phyloP scores from a whole-genome alignment of 768 basidiomycete species.

The Cystofilobasidium bisporidii region DNA sequence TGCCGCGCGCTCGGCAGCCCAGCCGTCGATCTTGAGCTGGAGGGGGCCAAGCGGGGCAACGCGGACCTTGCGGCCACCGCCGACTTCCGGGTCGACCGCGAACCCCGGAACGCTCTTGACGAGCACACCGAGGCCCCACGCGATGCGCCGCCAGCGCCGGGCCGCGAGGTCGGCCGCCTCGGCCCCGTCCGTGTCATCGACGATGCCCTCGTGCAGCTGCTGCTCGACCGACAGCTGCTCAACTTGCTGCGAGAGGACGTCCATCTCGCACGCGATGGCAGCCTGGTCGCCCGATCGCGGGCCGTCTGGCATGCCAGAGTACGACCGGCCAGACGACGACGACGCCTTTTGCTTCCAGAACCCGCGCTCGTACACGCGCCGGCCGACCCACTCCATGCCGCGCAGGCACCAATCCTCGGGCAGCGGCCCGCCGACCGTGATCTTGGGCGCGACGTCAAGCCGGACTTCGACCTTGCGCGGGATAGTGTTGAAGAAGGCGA shows the following conservation, averaged over 20 bases:
- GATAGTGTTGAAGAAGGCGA: conserved; percentile 53
- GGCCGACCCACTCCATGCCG: conserved; percentile 92
- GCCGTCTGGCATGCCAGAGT: conserved; percentile 9
- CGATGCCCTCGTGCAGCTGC: conserved; percentile 56
- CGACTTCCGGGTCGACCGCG: conserved; percentile 43
- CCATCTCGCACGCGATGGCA: conserved; percentile 52
- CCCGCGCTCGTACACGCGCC: conserved; percentile 81
- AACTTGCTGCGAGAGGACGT: conserved; percentile 61
- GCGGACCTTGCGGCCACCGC: conserved; percentile 45
- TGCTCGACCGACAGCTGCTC: conserved; percentile 32
- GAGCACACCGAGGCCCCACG: conserved; percentile 60
- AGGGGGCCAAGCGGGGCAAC: conserved; percentile 61
- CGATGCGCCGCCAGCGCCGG: conserved; percentile 63
- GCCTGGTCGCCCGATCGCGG: conserved; percentile 32
- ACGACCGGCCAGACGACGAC: conserved; percentile 6
- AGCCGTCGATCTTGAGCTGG: conserved; percentile 44
- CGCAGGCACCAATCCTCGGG: conserved; percentile 92
- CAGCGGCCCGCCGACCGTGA: conserved; percentile 62
- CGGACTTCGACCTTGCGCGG: conserved; percentile 44
- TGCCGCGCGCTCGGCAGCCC: conserved; percentile 50
- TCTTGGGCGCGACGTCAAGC: conserved; percentile 43
- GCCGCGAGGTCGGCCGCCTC: conserved; percentile 46
- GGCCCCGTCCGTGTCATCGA: conserved; percentile 61
- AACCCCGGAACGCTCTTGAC: conserved; percentile 67
- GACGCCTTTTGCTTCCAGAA: conserved; percentile 65